phyloP scores from a whole-genome alignment of 306 rosid genomes.

The Quercus mongolica region DNA sequence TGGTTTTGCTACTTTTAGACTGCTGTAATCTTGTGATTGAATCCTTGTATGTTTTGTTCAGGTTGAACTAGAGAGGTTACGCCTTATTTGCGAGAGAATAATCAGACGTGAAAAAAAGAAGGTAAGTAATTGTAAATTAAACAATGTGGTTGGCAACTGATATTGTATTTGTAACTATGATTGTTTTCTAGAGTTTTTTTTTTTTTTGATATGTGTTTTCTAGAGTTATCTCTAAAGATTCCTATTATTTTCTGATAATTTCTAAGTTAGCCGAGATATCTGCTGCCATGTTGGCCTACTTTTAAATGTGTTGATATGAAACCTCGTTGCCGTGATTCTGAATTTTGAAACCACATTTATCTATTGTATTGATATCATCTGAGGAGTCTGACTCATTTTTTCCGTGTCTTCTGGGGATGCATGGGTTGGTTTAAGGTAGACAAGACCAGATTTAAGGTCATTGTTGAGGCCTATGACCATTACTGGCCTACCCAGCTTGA shows the following conservation, averaged over 20 bases:
- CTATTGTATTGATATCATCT: background rate
- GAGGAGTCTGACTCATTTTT: background rate
- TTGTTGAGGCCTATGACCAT: background rate
- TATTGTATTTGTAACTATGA: background rate
- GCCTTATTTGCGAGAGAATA: slow-evolving; percentile 94
- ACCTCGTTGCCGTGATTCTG: background rate
- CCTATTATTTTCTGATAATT: background rate
- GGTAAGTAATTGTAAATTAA: slow-evolving; percentile 38
- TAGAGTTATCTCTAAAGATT: background rate
- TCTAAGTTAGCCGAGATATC: background rate
- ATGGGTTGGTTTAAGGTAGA: background rate
- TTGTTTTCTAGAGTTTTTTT: background rate
- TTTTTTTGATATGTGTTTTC: no score
- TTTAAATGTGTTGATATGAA: background rate
- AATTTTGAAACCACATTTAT: background rate
- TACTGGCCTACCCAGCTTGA: background rate
- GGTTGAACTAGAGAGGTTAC: slow-evolving; percentile 96
- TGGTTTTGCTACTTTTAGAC: no score
- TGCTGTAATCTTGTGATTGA: background rate
- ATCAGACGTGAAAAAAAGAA: slow-evolving; percentile 91
- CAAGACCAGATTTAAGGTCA: background rate
- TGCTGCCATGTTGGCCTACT: background rate
- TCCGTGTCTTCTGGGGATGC: background rate
- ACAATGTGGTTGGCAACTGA: background rate
- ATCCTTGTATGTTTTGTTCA: slow-evolving; percentile 30